These are phyloP conservation scores for Sporothrix variecibatus DNA, from an alignment of 2,329 filamentous ascomycete genomes.

Conservation along the genomic window DNA sequence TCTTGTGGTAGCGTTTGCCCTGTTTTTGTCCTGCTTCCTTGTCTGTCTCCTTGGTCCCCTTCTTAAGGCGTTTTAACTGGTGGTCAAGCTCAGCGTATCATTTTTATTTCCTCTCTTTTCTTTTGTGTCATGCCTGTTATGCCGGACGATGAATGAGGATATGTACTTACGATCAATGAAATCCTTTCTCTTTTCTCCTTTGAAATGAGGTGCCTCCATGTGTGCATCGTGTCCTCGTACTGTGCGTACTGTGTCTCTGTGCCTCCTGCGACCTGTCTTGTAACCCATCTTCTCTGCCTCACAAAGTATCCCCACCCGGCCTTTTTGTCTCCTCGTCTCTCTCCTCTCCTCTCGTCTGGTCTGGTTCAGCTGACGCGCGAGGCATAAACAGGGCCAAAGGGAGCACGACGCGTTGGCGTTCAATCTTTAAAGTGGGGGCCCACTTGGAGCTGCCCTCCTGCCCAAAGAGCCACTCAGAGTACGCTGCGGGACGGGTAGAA, in stretches of 20 bases:
- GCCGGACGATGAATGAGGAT: background rate
- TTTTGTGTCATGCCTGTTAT: background rate
- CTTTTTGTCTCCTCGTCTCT: too few relatives aligned
- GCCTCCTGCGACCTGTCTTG: conserved; percentile 4
- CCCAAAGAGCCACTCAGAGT: background rate
- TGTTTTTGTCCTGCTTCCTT: background rate
- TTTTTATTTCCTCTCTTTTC: background rate
- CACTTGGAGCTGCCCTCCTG: background rate
- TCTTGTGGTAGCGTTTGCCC: background rate
- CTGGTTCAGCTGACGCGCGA: conserved; percentile 13
- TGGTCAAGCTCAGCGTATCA: conserved; percentile 13
- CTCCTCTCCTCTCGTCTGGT: background rate
- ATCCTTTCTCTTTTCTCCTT: background rate
- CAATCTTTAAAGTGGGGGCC: background rate
- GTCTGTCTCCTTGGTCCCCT: background rate
- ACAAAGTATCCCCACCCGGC: too few relatives aligned
- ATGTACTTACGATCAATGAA: background rate
- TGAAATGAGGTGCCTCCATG: background rate
- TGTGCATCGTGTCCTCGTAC: background rate
- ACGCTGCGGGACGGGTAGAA: conserved; percentile 6
- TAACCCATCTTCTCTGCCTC: background rate
- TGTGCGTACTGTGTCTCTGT: background rate
- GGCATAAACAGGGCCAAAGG: conserved; percentile 16
- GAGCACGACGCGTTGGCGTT: conserved; percentile 13
- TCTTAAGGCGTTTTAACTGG: conserved; percentile 10